These are phyloP conservation scores for Apiosordaria backusii DNA, from an alignment of 495 filamentous ascomycete genomes.

Conservation along the genomic window DNA sequence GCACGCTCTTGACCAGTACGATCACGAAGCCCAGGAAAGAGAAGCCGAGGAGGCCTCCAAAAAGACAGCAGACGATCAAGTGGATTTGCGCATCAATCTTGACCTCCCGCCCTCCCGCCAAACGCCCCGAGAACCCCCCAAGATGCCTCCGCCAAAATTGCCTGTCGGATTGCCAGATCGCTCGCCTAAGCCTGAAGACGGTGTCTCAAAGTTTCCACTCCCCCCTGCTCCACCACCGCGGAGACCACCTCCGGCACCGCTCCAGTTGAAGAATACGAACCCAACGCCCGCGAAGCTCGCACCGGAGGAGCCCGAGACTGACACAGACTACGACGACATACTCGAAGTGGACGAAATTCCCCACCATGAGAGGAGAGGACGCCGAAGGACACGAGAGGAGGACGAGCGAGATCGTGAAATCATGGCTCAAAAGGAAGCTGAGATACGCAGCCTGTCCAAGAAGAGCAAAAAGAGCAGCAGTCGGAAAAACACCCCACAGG, in stretches of 20 bases:
- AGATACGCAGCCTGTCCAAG: constrained; percentile 61
- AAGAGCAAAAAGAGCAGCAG: constrained; percentile 56
- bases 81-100: constrained; percentile 42
- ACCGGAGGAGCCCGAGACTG: constrained; percentile 59
- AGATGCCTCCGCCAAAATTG: constrained; percentile 41
- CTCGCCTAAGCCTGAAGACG: constrained; percentile 44
- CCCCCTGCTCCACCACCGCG: constrained; percentile 57
- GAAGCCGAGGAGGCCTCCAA: constrained; percentile 42
- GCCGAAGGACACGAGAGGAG: constrained; percentile 81
- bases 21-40: constrained; percentile 47
- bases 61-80: constrained; percentile 37
- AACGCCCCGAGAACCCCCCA: constrained; percentile 43
- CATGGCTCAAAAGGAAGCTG: constrained; percentile 58
- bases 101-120: constrained; percentile 47
- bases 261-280: constrained; percentile 60
- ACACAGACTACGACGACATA: constrained; percentile 81
- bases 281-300: constrained; percentile 45
- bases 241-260: constrained; percentile 79
- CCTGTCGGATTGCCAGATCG: constrained; percentile 41
- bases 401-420: constrained; percentile 78
- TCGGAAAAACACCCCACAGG: constrained; percentile 40
- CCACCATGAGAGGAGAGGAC: constrained; percentile 59
- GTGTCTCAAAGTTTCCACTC: constrained; percentile 42
- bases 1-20: constrained; percentile 50
- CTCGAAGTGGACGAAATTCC: constrained; percentile 61